phyloP scores from a whole-genome alignment of 2,329 filamentous ascomycete species.

The Coniochaeta pulveracea region DNA sequence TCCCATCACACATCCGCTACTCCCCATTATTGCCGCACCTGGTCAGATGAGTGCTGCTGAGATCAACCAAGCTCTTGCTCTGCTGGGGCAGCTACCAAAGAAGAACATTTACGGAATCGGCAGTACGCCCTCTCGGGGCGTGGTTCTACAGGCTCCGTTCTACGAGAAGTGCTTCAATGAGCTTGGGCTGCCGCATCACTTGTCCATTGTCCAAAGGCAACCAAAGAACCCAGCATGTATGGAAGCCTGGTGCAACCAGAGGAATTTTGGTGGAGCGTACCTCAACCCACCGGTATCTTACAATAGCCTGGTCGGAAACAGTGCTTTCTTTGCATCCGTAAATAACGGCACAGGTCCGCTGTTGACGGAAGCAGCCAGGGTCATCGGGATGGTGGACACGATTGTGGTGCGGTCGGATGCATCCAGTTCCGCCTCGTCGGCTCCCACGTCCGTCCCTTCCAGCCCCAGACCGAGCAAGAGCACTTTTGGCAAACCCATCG shows the following conservation, averaged over 20 bases:
- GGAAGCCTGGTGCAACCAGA: slow-evolving; percentile 61
- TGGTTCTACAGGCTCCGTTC: slow-evolving; percentile 67
- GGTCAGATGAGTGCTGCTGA: slow-evolving; percentile 78
- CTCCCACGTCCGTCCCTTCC: slow-evolving; percentile 34
- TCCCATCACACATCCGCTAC: slow-evolving; percentile 73
- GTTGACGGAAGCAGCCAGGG: slow-evolving; percentile 64
- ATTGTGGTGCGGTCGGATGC: slow-evolving; percentile 52
- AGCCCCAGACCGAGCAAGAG: slow-evolving; percentile 29
- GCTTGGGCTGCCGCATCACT: slow-evolving; percentile 74
- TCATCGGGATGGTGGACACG: slow-evolving; percentile 74
- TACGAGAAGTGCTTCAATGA: slow-evolving; percentile 79
- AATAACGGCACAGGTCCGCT: slow-evolving; percentile 40
- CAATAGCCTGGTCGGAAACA: slow-evolving; percentile 46
- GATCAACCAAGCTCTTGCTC: slow-evolving; percentile 68
- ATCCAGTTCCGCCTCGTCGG: slow-evolving; percentile 29
- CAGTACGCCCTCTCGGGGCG: slow-evolving; percentile 49
- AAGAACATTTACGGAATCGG: slow-evolving; percentile 74
- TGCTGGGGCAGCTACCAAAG: slow-evolving; percentile 70
- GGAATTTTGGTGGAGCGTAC: slow-evolving; percentile 72
- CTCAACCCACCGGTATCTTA: slow-evolving; percentile 61
- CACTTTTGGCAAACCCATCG: slow-evolving; percentile 9
- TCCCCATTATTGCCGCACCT: slow-evolving; percentile 75
- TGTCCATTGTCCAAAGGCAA: slow-evolving; percentile 62
- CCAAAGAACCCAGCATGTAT: slow-evolving; percentile 53
- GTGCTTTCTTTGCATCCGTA: slow-evolving; percentile 36